Evolutionary conservation across 176 grass and related monocot species (phyloP), one percentile per base, ranked within the genome.

Genomic region (Rhynchospora tenuis): DNA sequence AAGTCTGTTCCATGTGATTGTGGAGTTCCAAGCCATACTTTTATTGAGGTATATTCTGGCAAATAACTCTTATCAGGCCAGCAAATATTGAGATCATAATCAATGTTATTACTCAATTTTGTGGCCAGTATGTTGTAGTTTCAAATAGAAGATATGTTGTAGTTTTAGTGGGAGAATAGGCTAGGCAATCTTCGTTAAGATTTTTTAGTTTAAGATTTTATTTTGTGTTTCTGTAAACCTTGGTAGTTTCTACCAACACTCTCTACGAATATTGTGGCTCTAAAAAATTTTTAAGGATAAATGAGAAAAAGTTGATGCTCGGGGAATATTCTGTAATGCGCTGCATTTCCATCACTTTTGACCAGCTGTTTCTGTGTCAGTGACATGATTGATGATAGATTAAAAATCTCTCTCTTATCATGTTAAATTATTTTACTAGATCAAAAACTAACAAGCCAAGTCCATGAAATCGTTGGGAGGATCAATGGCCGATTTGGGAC

Each of bases 401-500:
- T 9, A 2, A 2, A 26, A 7, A 48, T 47, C 19, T 50, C 17
- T 75, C 44, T 52, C 1, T 48, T 82, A 29, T 51, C 26, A 27
- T 64, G 33, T 28, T 82, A 16, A 63, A 33, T 82, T 54, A 52
- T 31, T 5, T 77, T 47, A 64, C 59, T 81, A 99, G 96, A 99
- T 93, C 96, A 99, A 90, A 99, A 95, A 88, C 89, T 99, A 79
- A 99, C 96, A 4, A 99, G 96, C 72, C 96, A 99, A 75, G 96
- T 99, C 17, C 96, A 99, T 66, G 96, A 99, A 91, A 99, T 99
- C 89, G 96, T 99, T 86, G 96, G 96, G 23, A 93, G 96, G 45
- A 99, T 99, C 86, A 99, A 99, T 81, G 96, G 96, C 48, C 93
- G 96, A 71, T 99, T 99, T 86, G 96, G 96, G 86, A 99, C 96